Base-by-base conservation (phyloP, 1,139 yeast genomes). In the Yarrowia galli region DNA sequence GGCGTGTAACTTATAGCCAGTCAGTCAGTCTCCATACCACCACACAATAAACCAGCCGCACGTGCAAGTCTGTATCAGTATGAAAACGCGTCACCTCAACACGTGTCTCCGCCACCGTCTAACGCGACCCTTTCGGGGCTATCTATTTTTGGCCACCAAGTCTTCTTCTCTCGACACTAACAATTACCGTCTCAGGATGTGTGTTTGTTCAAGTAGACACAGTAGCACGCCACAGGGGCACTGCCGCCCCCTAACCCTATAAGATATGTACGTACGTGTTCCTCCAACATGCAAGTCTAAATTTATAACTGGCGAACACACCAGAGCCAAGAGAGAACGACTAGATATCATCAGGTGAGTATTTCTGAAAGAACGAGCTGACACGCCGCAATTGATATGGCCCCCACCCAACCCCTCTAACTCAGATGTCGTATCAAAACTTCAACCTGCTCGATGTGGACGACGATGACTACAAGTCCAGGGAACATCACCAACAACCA, bases 361-460 rank as follows among this genome's bases (percentile, higher is more conserved):
- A 51, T 8, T 32, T 7, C 32, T 10, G 32, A 10, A 28, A 13
- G 4, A n/a, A 1, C 32, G 13, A 6, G 3, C 8, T 25, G 16
- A 3, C 18, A 9, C 20, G 43, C 28, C 28, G 8, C 58, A 53
- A 53, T 38, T 53, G n/a, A n/a, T n/a, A n/a, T n/a, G n/a, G n/a
- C n/a, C n/a, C n/a, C 4, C 3, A 4, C 5, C 12, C 36, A 10
- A 2, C 9, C 2, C 20, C 35, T 9, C 46, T 23, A 38, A 20
- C 61, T 20, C 45, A 54, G 61, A 58, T 58, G 64, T 58, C 64
- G 49, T 58, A 58, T 23, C 64, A 43, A 42, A 58, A 58, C 51
- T 58, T 58, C 64, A 58, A 58, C 32, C 42, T 58, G 64, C 64
- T 58, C 51, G 64, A 58, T 32, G 53, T 46, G 32, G 63, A 58